Evolutionary conservation across 345 rosid species (phyloP).

Genomic region (Cardiospermum halicacabum): DNA sequence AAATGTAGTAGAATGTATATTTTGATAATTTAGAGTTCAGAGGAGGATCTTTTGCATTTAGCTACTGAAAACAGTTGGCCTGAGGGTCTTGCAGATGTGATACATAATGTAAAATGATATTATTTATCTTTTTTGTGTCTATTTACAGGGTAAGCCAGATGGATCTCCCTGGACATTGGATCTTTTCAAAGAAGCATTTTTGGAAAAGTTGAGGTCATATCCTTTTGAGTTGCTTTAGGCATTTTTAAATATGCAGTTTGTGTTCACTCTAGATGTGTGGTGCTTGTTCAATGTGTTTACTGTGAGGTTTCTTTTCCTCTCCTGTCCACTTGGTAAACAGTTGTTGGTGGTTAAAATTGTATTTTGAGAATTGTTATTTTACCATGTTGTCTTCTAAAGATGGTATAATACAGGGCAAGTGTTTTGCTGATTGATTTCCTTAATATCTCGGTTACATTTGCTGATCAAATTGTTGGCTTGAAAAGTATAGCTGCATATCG

Average conservation of each 20-base stretch:
- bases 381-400: background rate
- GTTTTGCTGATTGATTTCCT: conserved; percentile 32
- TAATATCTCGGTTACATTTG: conserved; percentile 44
- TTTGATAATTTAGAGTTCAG: background rate
- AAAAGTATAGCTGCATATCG: conserved; percentile 95
- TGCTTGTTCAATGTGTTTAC: background rate
- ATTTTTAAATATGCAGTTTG: conserved; percentile 4
- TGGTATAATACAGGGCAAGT: background rate
- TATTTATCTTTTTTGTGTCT: conserved; percentile 3
- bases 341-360: background rate
- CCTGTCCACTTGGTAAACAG: background rate
- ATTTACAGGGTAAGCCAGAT: conserved; percentile 39
- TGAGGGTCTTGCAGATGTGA: too few relatives aligned
- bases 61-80: background rate
- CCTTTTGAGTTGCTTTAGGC: conserved; percentile 44
- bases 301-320: background rate
- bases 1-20: background rate
- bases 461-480: conserved; percentile 56
- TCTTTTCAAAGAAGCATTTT: conserved; percentile 48
- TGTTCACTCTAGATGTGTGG: conserved; percentile 2
- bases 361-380: background rate
- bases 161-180: conserved; percentile 66
- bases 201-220: conserved; percentile 67
- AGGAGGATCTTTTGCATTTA: background rate
- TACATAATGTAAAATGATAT: background rate